Percentiles rank a stretch among this genome's conserved stretches.
These are phyloP conservation scores for Tricholoma bakamatsutake DNA, from an alignment of 768 basidiomycete genomes.

Conservation along the genomic window DNA sequence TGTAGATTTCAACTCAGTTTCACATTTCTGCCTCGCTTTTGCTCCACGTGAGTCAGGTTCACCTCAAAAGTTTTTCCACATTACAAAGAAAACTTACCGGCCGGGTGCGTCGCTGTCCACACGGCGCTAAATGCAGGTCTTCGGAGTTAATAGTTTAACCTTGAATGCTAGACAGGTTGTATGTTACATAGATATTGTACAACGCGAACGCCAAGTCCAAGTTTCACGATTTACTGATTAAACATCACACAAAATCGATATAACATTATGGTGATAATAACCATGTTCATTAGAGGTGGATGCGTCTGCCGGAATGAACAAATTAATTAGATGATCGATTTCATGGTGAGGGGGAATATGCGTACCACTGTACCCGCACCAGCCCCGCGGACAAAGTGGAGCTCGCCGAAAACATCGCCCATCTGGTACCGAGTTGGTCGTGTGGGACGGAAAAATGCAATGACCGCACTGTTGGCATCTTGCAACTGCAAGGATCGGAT, in stretches of 20 bases:
- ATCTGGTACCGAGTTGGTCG: conserved; percentile 77
- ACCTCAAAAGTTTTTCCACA: conserved; percentile 22
- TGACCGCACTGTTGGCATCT: conserved; percentile 60
- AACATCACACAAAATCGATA: conserved; percentile 68
- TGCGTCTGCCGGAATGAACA: conserved; percentile 50
- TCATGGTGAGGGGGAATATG: conserved; percentile 15
- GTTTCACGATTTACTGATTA: conserved; percentile 33
- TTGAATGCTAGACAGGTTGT: conserved; percentile 3
- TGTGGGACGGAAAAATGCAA: conserved; percentile 78
- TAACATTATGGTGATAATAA: conserved; percentile 80
- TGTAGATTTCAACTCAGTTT: conserved; percentile 26
- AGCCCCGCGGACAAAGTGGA: conserved; percentile 75
- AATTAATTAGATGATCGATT: conserved; percentile 9
- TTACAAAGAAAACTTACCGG: conserved; percentile 2
- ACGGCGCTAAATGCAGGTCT: background rate
- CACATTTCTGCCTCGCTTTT: conserved; percentile 26
- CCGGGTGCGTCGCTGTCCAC: conserved; percentile 4
- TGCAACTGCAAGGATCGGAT: conserved; percentile 47
- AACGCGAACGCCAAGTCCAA: background rate
- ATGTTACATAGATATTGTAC: conserved; percentile 10
- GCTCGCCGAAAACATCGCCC: conserved; percentile 81
- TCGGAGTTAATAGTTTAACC: background rate
- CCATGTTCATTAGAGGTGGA: conserved; percentile 86
- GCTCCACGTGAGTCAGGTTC: conserved; percentile 28
- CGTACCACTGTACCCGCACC: conserved; percentile 80